Conservation (phyloP, 2,329 filamentous ascomycete species). For the Apiospora malaysiana region DNA sequence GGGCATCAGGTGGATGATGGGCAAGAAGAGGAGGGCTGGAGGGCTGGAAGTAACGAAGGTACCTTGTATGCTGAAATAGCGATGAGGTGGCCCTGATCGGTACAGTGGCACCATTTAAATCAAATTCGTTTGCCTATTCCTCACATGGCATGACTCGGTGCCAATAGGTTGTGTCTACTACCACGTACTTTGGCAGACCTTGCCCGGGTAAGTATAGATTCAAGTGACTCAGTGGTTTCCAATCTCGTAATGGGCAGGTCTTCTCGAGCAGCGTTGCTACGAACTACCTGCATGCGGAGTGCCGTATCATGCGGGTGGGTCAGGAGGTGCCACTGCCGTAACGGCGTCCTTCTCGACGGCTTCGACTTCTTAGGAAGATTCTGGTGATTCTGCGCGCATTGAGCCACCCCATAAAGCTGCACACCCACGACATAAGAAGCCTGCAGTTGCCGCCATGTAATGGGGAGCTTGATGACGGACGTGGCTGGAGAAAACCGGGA, state of each 20-base stretch:
- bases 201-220: background rate
- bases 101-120: conserved; percentile 7
- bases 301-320: conserved; percentile 11
- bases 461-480: background rate
- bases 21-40: conserved; percentile 1
- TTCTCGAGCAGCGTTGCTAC: conserved; percentile 12
- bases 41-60: background rate
- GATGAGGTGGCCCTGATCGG: background rate
- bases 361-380: background rate
- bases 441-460: background rate
- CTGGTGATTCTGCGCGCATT: background rate
- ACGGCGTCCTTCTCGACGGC: background rate
- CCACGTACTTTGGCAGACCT: conserved; percentile 6
- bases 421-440: background rate
- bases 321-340: conserved; percentile 5
- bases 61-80: background rate
- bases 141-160: background rate
- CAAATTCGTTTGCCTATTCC: background rate
- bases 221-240: background rate
- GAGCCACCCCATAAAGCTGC: conserved; percentile 1
- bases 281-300: background rate
- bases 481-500: background rate
- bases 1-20: conserved; percentile 15
- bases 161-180: background rate
- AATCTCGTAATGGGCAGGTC: conserved; percentile 11